A percentile compares a stretch with the other conserved stretches of the same genome.
phyloP scores from a whole-genome alignment of 2,329 filamentous ascomycete genomes.

The Colletotrichum viniferum region DNA sequence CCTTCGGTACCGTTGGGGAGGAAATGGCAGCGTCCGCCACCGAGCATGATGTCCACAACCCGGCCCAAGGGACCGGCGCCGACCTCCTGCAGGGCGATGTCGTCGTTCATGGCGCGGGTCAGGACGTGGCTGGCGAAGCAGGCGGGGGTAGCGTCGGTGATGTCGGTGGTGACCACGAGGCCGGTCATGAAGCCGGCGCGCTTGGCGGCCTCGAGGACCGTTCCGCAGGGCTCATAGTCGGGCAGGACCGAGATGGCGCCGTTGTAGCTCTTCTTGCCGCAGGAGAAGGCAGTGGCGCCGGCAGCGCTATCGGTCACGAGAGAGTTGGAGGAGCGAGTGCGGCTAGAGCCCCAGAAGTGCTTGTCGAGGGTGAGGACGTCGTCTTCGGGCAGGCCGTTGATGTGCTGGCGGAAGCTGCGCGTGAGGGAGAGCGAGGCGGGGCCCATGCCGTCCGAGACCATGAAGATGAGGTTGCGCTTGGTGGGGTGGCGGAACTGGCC shows the following conservation, averaged over 20 bases:
- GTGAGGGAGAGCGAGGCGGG: slow-evolving; percentile 89
- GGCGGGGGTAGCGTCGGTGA: slow-evolving; percentile 95
- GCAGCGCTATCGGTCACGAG: slow-evolving; percentile 95
- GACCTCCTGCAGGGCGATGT: slow-evolving; percentile 90
- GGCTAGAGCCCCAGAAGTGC: slow-evolving; percentile 87
- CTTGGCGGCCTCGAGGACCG: slow-evolving; percentile 91
- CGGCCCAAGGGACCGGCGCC: slow-evolving; percentile 86
- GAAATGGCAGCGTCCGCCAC: slow-evolving; percentile 93
- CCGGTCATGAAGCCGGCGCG: slow-evolving; percentile 90
- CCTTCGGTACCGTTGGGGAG: slow-evolving; percentile 78
- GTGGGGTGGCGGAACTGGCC: slow-evolving; percentile 26
- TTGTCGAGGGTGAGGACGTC: slow-evolving; percentile 82
- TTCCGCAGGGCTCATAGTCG: slow-evolving; percentile 86
- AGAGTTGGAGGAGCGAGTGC: slow-evolving; percentile 83
- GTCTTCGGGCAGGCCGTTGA: slow-evolving; percentile 72
- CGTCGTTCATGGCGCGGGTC: slow-evolving; percentile 79
- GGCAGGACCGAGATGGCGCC: slow-evolving; percentile 91
- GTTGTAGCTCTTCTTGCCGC: slow-evolving; percentile 93
- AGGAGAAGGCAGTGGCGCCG: slow-evolving; percentile 96
- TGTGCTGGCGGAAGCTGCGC: slow-evolving; percentile 81
- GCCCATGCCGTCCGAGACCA: slow-evolving; percentile 99
- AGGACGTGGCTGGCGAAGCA: slow-evolving; percentile 93
- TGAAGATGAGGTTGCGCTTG: slow-evolving; percentile 96
- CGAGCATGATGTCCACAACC: slow-evolving; percentile 89
- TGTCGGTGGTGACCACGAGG: slow-evolving; percentile 90